Evolutionary conservation across 768 basidiomycete genomes (phyloP), one percentile per base, ranked within the genome.

Genomic region (Lactarius sp.): DNA sequence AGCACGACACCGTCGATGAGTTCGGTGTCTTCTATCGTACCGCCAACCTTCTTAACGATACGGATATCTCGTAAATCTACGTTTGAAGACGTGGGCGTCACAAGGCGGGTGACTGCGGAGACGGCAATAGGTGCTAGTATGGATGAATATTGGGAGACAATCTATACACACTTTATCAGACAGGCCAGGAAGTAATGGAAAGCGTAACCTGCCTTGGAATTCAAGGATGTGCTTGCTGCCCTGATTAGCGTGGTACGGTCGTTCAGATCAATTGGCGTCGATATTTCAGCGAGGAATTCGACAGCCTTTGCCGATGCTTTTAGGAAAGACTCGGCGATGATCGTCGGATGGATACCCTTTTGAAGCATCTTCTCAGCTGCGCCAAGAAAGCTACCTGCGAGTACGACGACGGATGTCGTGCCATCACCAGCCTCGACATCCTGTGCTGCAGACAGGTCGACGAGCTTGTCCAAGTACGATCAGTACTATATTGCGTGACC

Each of bases 361-460:
- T 86, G 81, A 44, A 98, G 80, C 85, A 98, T 88, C 79, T 94
- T 97, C 78, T 98, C 97, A 20, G 97, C 96, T 31, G 96, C 96
- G 52, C 88, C 89, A 5, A 99, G 79, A 47, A 99, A 77, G 71
- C 89, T 90, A 52, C 97, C 97, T 20, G 97, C 97, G 34, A 99
- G 81, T 22, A 99, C 94, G 50, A 99, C 97, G 36, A 99, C 97
- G 27, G 92, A 89, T 5, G 97, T 99, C 9, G 97, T 99, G 6
- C 97, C 97, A 74, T 99, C 97, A 62, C 97, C 97, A 20, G 97
- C 97, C 75, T 98, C 97, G 52, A 98, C 83, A 74, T 99, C 97
- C 80, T 99, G 97, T 16, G 97, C 97, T 44, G 91, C 92, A 42
- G 96, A 98, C 27, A 99, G 80, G 77, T 99, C 96, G 61, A 99